Evolutionary conservation across 345 rosid species (phyloP).

Genomic region (Eucalyptus cloeziana): DNA sequence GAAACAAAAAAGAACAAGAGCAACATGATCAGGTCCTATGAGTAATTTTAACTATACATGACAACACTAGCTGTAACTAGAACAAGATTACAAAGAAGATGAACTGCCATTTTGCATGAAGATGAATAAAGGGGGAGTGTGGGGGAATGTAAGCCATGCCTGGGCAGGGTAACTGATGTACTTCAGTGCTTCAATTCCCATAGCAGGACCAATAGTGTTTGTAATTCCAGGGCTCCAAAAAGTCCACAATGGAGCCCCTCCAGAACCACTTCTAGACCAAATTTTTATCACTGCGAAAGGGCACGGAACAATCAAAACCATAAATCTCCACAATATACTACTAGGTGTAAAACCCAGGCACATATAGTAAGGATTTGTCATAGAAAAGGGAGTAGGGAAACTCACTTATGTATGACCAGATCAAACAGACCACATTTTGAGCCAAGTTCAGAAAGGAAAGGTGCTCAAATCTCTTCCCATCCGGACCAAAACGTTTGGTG

Average conservation of each 20-base stretch:
- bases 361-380: neutral
- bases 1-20: neutral
- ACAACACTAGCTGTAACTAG: neutral
- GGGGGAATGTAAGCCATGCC: constrained; percentile 19
- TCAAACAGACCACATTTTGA: constrained; percentile 78
- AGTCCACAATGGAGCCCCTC: constrained; percentile 93
- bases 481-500: constrained; percentile 79
- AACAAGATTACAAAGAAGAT: neutral
- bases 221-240: constrained; percentile 99
- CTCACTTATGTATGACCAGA: constrained; percentile 94
- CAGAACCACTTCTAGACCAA: constrained; percentile 52
- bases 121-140: neutral
- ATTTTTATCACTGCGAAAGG: constrained; percentile 61
- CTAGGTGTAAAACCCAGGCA: neutral
- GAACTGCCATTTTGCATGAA: neutral
- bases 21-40: neutral
- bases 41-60: neutral
- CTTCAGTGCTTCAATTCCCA: constrained; percentile 96
- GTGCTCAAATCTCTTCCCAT: constrained; percentile 83
- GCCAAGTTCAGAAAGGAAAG: constrained; percentile 87
- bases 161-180: constrained; percentile 98
- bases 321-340: neutral
- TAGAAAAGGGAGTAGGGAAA: neutral
- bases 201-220: constrained; percentile 93
- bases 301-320: neutral